These are phyloP conservation scores for Fonsecaea multimorphosa DNA, from an alignment of 2,329 filamentous ascomycete genomes.

Conservation along the genomic window DNA sequence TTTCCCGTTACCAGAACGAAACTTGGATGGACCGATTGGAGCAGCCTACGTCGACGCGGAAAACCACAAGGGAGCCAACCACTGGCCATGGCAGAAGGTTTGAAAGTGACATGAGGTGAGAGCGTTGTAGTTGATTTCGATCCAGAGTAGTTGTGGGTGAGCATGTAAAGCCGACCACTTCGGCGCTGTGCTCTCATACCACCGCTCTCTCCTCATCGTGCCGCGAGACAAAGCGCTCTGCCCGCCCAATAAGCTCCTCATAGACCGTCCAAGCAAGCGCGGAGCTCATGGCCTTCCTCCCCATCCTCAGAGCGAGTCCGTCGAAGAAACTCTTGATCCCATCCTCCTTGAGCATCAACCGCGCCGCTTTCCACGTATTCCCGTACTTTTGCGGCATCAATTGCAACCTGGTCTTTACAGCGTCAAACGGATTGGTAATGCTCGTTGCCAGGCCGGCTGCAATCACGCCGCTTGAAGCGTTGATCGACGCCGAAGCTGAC, in stretches of 20 bases:
- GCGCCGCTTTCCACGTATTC: slow-evolving; percentile 79
- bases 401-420: slow-evolving; percentile 93
- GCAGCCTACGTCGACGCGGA: neutral
- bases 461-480: slow-evolving; percentile 81
- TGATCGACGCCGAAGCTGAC: slow-evolving; percentile 69
- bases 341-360: slow-evolving; percentile 80
- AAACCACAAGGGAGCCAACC: neutral
- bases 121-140: neutral
- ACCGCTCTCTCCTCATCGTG: slow-evolving; percentile 28
- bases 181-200: slow-evolving; percentile 19
- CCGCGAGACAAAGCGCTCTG: slow-evolving; percentile 53
- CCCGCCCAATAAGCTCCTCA: slow-evolving; percentile 84
- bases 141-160: neutral
- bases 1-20: neutral
- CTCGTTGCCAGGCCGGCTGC: slow-evolving; percentile 84
- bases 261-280: slow-evolving; percentile 98
- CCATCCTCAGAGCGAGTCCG: slow-evolving; percentile 84
- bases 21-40: neutral
- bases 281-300: slow-evolving; percentile 87
- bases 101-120: neutral
- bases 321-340: slow-evolving; percentile 81
- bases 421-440: slow-evolving; percentile 95
- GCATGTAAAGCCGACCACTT: neutral
- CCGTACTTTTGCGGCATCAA: slow-evolving; percentile 81
- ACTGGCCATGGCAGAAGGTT: neutral